These are phyloP conservation scores for Pterula multifida DNA, from an alignment of 1,284 basidiomycete genomes.

Conservation along the genomic window DNA sequence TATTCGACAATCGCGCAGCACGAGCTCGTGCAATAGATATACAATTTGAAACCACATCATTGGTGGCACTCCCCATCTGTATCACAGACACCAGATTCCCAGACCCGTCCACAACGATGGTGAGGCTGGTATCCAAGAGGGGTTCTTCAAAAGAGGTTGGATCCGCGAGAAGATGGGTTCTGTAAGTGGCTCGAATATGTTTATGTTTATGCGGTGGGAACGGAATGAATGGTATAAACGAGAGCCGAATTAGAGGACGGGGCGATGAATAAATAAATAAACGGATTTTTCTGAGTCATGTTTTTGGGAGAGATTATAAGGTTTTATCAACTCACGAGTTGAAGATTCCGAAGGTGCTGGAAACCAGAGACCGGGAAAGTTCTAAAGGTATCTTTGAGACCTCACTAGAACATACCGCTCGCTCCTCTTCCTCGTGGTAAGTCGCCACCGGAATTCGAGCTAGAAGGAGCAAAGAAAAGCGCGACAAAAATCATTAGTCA, in stretches of 20 bases:
- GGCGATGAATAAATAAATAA: no score
- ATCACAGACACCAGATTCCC: conserved; percentile 43
- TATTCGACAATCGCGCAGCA: background rate
- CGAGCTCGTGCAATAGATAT: background rate
- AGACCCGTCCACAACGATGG: conserved; percentile 48
- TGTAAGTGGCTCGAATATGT: conserved; percentile 14
- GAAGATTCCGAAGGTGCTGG: conserved; percentile 75
- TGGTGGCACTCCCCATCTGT: conserved; percentile 34
- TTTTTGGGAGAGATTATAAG: no score
- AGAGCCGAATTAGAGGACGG: background rate
- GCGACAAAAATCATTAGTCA: background rate
- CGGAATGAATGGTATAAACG: no score
- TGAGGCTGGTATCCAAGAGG: conserved; percentile 60
- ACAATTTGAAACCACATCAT: background rate
- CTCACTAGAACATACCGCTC: conserved; percentile 54
- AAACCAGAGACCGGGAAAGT: conserved; percentile 39
- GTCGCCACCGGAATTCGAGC: conserved; percentile 66
- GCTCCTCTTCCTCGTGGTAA: conserved; percentile 58
- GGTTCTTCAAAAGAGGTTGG: conserved; percentile 87
- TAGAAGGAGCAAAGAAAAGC: conserved; percentile 17
- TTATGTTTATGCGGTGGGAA: no score
- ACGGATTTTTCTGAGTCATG: no score
- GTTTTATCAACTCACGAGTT: conserved; percentile 52
- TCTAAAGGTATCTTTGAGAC: conserved; percentile 31
- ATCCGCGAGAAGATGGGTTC: conserved; percentile 66